phyloP scores from a whole-genome alignment of 495 filamentous ascomycete species.

The Lasiosphaeriaceae sp. region DNA sequence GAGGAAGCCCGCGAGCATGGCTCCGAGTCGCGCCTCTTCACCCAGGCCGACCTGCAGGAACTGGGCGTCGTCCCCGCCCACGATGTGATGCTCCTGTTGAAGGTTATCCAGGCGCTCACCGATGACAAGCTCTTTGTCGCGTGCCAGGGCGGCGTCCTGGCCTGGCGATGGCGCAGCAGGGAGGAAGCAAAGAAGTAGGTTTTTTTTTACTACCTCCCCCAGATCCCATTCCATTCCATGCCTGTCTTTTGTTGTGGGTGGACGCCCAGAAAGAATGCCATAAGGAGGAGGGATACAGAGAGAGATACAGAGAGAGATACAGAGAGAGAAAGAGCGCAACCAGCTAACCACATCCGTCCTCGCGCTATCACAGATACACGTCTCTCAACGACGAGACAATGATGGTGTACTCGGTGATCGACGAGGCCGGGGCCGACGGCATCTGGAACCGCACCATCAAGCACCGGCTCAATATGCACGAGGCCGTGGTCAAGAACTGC shows the following conservation, averaged over 20 bases:
- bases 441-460: slow-evolving; percentile 85
- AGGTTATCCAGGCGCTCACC: slow-evolving; percentile 58
- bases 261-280: background rate
- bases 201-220: no score
- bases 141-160: slow-evolving; percentile 51
- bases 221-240: no score
- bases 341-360: background rate
- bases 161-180: slow-evolving; percentile 62
- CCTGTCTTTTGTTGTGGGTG: no score
- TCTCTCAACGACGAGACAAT: slow-evolving; percentile 64
- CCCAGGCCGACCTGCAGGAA: slow-evolving; percentile 62
- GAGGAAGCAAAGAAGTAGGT: slow-evolving; percentile 70
- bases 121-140: slow-evolving; percentile 65
- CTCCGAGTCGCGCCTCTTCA: slow-evolving; percentile 53
- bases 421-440: slow-evolving; percentile 72
- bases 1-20: slow-evolving; percentile 29
- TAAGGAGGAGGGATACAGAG: no score
- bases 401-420: slow-evolving; percentile 80
- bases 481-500: slow-evolving; percentile 66
- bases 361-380: slow-evolving; percentile 50
- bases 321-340: background rate
- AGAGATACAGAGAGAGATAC: slow-evolving; percentile 1
- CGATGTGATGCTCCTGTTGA: slow-evolving; percentile 53
- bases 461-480: slow-evolving; percentile 69
- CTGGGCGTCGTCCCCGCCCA: slow-evolving; percentile 58